Conservation (phyloP, 2,329 filamentous ascomycete genomes). For the Grosmannia serpens region DNA sequence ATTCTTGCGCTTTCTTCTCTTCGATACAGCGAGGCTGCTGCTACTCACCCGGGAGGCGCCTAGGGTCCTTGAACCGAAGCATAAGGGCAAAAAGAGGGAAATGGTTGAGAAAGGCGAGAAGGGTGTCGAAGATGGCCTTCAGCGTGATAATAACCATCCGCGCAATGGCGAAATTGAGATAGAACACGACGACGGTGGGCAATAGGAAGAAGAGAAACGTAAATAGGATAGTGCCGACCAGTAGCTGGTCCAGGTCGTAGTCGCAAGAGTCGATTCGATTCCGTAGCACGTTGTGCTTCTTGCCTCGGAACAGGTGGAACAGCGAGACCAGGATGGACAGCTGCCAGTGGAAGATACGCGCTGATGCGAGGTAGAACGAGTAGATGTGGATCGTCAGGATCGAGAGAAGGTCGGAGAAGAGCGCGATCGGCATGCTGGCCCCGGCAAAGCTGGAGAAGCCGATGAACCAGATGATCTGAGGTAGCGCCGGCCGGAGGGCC, state of each 20-base stretch:
- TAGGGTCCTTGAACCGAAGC: conserved; percentile 87
- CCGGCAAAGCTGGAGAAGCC: conserved; percentile 92
- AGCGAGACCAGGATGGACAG: conserved; percentile 91
- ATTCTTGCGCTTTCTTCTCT: conserved; percentile 11
- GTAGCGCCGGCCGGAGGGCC: conserved; percentile 67
- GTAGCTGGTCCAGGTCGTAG: conserved; percentile 92
- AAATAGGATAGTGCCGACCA: conserved; percentile 93
- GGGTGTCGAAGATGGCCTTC: conserved; percentile 83
- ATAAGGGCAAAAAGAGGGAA: conserved; percentile 96
- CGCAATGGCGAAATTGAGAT: conserved; percentile 87
- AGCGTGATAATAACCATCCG: conserved; percentile 90
- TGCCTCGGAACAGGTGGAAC: conserved; percentile 97
- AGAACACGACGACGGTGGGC: conserved; percentile 92
- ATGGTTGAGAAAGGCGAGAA: conserved; percentile 89
- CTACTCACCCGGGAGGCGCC: conserved; percentile 64
- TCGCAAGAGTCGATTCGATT: conserved; percentile 98
- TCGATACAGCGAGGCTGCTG: neutral
- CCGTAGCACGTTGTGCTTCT: conserved; percentile 92
- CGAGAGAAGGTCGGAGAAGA: conserved; percentile 89
- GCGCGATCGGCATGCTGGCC: conserved; percentile 90
- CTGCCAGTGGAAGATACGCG: conserved; percentile 97
- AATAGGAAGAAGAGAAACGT: conserved; percentile 90
- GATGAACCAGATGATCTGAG: conserved; percentile 79
- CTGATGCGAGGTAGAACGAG: conserved; percentile 93
- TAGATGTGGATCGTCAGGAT: conserved; percentile 92